Base-by-base conservation (phyloP, 176 grass and related monocot species). In the Rhynchospora breviuscula region DNA sequence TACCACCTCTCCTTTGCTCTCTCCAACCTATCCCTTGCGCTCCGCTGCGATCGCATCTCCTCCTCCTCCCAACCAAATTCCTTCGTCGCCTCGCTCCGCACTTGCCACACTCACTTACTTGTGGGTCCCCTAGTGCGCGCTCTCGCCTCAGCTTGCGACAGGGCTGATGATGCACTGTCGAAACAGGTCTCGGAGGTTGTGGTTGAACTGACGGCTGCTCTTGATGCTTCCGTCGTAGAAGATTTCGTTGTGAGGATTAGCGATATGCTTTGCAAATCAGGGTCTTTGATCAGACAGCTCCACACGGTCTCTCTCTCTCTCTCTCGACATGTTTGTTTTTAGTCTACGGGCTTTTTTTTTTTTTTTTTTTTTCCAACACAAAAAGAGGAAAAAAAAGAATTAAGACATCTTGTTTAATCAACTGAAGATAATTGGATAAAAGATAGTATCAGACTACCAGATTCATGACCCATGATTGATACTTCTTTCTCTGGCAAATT, bases 1-100 rank as follows among this genome's bases (percentile, higher is more conserved):
- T 90, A 94, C 87, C 95, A 94, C 90, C 85, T 98, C 84, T 90
- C 95, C 81, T 91, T 92, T 72, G 95, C 75, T 47, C 95, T 97
- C 57, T 90, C 90, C 67, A 89, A 82, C 73, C 87, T 97, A 83
- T 93, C 95, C 61, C 51, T 91, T 54, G 95, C 95, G 53, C 89
- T 98, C 70, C 85, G 21, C 12, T 63, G 72, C 78, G 57, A 54
- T 61, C 75, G 78, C 85, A 17, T 61, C 45, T 29, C 26, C 26
- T 29, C 47, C 81, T 7, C 31, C 2, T 5, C 5, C 49, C 40
- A 43, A 61, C 7, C 52, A 9, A 26, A 62, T 29, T 66, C 75
- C 58, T 93, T 93, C 84, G 71, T 89, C 15, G 77, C 31, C 1
- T 78, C 80, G 33, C 78, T 97, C 51, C 69, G 87, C 56, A 53